phyloP scores from a whole-genome alignment of 2,329 filamentous ascomycete species.

The Aspergillus nomiae region DNA sequence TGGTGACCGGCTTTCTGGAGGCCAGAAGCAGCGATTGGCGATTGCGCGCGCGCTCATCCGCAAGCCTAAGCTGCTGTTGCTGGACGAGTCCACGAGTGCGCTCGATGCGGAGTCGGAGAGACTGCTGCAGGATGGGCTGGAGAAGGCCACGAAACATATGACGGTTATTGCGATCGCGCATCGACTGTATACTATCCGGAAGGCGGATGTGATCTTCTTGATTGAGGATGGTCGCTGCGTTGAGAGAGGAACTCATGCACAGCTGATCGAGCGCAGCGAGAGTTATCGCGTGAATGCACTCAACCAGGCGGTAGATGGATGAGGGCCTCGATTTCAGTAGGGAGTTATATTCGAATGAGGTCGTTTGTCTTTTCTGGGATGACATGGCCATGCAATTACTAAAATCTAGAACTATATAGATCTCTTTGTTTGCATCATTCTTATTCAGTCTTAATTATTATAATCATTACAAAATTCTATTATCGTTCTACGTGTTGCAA shows the following conservation, averaged over 20 bases:
- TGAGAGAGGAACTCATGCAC: slow-evolving; percentile 64
- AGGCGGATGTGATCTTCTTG: slow-evolving; percentile 78
- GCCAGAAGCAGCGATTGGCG: slow-evolving; percentile 60
- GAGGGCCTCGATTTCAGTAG: background rate
- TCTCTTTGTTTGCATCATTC: background rate
- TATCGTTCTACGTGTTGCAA: no score
- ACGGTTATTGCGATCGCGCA: slow-evolving; percentile 48
- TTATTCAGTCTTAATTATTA: background rate
- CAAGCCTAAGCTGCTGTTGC: slow-evolving; percentile 56
- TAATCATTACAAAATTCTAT: background rate
- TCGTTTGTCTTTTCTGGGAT: background rate
- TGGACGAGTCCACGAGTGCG: slow-evolving; percentile 64
- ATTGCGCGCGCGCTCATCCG: slow-evolving; percentile 61
- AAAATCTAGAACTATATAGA: background rate
- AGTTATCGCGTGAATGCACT: background rate
- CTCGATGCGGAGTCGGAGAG: slow-evolving; percentile 58
- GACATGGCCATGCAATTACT: background rate
- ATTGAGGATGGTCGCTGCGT: slow-evolving; percentile 68
- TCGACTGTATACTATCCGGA: slow-evolving; percentile 56
- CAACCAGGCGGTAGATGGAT: background rate
- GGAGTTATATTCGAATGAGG: background rate
- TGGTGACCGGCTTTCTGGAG: slow-evolving; percentile 58
- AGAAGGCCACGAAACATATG: slow-evolving; percentile 35
- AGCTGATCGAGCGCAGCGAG: slow-evolving; percentile 50
- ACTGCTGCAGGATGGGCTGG: slow-evolving; percentile 47